Evolutionary conservation across 2,329 filamentous ascomycete species (phyloP).

Genomic region (Decorospora gaudefroyi): DNA sequence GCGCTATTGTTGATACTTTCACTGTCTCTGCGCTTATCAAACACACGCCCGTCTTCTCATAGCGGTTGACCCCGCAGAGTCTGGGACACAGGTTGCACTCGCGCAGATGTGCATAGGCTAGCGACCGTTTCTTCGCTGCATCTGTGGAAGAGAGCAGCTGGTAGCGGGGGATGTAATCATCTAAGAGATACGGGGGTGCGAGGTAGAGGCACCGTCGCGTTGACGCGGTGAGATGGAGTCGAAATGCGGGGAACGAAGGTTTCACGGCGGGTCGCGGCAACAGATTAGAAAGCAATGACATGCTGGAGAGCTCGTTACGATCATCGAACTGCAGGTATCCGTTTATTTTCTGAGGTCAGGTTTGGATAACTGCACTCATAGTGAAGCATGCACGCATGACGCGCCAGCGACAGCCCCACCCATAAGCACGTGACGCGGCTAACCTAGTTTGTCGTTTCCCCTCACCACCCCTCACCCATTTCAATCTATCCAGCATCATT

Average conservation of each 20-base stretch:
- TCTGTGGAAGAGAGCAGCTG: conserved; percentile 69
- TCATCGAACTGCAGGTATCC: not conserved
- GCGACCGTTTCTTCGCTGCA: conserved; percentile 71
- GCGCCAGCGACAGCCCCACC: too few relatives aligned
- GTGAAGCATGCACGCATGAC: too few relatives aligned
- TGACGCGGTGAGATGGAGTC: not conserved
- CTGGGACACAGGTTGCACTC: conserved; percentile 83
- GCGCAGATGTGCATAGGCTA: conserved; percentile 73
- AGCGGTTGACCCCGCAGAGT: conserved; percentile 78
- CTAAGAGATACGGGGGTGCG: conserved; percentile 69
- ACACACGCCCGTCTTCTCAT: conserved; percentile 75
- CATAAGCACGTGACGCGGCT: too few relatives aligned
- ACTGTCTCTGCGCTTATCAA: conserved; percentile 73
- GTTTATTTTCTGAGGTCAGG: too few relatives aligned
- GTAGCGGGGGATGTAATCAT: conserved; percentile 74
- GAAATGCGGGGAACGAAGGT: not conserved
- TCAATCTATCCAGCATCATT: too few relatives aligned
- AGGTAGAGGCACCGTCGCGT: conserved; percentile 53
- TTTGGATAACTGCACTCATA: too few relatives aligned
- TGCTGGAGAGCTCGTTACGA: not conserved
- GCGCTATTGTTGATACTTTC: conserved; percentile 82
- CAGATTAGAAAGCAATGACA: conserved; percentile 14
- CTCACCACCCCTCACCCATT: too few relatives aligned
- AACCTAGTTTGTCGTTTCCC: too few relatives aligned
- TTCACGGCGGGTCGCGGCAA: conserved; percentile 21